Evolutionary conservation across 192 early-diverging fungal genomes (phyloP), one percentile per base, ranked within the genome.

Genomic region (Gigaspora rosea): DNA sequence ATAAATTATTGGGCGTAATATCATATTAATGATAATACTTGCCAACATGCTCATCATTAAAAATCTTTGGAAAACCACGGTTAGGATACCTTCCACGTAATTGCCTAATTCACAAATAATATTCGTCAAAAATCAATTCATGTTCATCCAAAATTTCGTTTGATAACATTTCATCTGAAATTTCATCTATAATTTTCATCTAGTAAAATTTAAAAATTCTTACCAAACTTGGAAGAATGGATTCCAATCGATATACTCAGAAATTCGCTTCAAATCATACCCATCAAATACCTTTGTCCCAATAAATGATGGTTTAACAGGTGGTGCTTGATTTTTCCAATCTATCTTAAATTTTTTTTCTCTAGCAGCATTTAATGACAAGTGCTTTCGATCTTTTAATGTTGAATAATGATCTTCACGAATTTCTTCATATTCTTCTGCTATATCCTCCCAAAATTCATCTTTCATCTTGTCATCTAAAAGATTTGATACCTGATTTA

Each of bases 201-300:
- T 27, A 27, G 27, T 27, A 27, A 27, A 27, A 41, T 41, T 41
- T 7, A 2, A 52, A 49, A 52, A 27, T 0, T 56, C 61, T 36
- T 52, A 76, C 93, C 94, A 98, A 16, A 95, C 95, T 81, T 98
- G 96, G 90, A 98, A 98, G 90, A 98, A 98, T 46, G 96, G 96
- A 70, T 96, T 98, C 95, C 96, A 98, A 83, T 98, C 96, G 65
- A 98, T 97, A 77, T 93, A 93, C n/a, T 88, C 83, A 35, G 95
- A 78, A 16, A 98, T 84, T 52, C 86, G 80, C 61, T 88, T 85
- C 59, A 98, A 88, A 68, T 94, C 92, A 81, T 90, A 88, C 74
- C 94, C 86, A 64, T 92, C 84, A 74, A 92, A 92, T 15, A 92
- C 82, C 77, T 91, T 91, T 67, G 91, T 93, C 49, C 96, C 96